Conservation (phyloP, 192 early-diverging fungal species). For the Backusella tarrabulga region DNA sequence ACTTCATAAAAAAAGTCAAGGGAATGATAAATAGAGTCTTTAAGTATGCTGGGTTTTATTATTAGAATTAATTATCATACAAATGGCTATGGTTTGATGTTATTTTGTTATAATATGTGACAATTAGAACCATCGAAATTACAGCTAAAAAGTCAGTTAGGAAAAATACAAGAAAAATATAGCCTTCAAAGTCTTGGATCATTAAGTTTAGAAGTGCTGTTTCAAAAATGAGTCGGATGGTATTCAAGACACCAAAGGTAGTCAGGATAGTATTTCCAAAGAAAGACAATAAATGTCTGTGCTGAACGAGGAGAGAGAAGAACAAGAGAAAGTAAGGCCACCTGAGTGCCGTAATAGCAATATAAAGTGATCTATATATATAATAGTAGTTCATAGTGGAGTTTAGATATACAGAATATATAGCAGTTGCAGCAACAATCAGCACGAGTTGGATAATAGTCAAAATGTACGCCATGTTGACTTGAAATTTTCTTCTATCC, state of each 20-base stretch:
- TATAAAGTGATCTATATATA: neutral
- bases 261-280: neutral
- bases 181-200: neutral
- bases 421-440: neutral
- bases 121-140: neutral
- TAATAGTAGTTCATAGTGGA: neutral
- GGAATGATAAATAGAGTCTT: too few relatives aligned
- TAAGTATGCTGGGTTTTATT: too few relatives aligned
- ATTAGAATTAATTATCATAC: neutral
- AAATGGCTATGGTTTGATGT: neutral
- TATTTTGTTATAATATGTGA: neutral
- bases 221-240: neutral
- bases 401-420: neutral
- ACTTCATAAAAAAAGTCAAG: too few relatives aligned
- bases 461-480: neutral
- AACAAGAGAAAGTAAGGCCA: neutral
- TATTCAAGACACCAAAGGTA: neutral
- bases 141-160: neutral
- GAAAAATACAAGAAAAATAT: neutral
- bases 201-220: neutral
- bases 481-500: neutral
- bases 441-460: neutral
- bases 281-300: neutral
- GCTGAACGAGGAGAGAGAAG: neutral
- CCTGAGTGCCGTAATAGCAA: neutral